Evolutionary conservation across 768 basidiomycete genomes (phyloP), one percentile per base, ranked within the genome.

Genomic region (Pleurotus citrinopileatus): DNA sequence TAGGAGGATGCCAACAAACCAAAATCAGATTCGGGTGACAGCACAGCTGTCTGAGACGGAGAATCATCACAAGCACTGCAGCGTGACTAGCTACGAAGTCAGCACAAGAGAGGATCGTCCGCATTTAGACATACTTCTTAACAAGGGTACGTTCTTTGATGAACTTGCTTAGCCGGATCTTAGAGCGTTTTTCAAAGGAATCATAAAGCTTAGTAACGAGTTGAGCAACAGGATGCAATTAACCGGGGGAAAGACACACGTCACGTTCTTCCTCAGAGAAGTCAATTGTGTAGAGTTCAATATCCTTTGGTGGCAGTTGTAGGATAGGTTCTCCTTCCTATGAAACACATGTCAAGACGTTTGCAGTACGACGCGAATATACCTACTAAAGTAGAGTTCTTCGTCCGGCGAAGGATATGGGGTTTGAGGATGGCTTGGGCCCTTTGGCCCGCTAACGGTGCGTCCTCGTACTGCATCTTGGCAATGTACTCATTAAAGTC

Each of bases 31-130:
- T 72, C 0, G 89, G 89, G 63, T 89, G 88, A 58, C 81, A 81
- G 61, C 86, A 88, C 0, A 91, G 69, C 61, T 91, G 89, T 3
- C 89, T 77, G 36, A 93, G 70, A 4, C 89, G 84, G 28, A 91
- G 74, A 17, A 92, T 86, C 79, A 91, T 76, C 20, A 89, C 83
- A 74, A 86, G 60, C 12, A 34, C 15, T 8, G 22, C 23, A 13
- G 37, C 23, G 32, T 19, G 44, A 23, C 9, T 28, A 46, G 27
- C 4, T 0, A 22, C 17, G 19, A 26, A 4, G 34, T 28, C n/a
- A 26, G 22, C 5, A 2, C 28, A 34, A n/a, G 23, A 36, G 6
- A 3, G 9, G 28, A 56, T 66, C 26, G 58, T 80, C 79, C 52
- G 84, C 65, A 32, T 83, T 71, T 3, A 61, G 70, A 1, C 81